Percentiles rank a stretch among this genome's conserved stretches.
Evolutionary conservation across 2,329 filamentous ascomycete species (phyloP).

Genomic region (Parasarocladium wereldwijsianum): DNA sequence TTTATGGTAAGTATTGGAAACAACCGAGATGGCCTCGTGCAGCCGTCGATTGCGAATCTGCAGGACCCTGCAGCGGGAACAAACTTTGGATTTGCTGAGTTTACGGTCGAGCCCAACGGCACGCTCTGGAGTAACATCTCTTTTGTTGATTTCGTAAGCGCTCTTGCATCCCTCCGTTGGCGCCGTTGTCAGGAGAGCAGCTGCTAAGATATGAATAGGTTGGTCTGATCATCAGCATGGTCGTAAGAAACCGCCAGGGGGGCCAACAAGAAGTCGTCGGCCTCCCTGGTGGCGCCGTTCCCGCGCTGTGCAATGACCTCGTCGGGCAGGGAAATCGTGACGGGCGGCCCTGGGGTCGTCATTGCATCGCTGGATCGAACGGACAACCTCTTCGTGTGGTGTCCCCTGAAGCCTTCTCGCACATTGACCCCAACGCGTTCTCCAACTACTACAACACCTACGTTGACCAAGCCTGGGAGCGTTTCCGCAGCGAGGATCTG

Average conservation of each 20-base stretch:
- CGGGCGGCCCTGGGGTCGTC: slow-evolving; percentile 25
- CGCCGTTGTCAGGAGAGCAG: no score
- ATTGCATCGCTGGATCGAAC: slow-evolving; percentile 24
- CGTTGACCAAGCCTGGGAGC: slow-evolving; percentile 29
- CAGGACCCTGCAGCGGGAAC: slow-evolving; percentile 25
- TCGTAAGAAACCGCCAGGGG: slow-evolving; percentile 21
- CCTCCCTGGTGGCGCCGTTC: slow-evolving; percentile 19
- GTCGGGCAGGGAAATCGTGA: slow-evolving; percentile 20
- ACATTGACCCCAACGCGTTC: slow-evolving; percentile 19
- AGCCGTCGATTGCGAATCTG: slow-evolving; percentile 30
- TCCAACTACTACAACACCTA: slow-evolving; percentile 28
- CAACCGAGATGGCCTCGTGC: slow-evolving; percentile 24
- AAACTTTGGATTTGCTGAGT: slow-evolving; percentile 35
- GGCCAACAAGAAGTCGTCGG: slow-evolving; percentile 23
- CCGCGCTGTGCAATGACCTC: slow-evolving; percentile 25
- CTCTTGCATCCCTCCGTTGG: no score
- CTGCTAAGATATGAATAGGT: no score
- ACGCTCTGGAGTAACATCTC: slow-evolving; percentile 32
- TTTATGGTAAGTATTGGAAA: slow-evolving; percentile 19
- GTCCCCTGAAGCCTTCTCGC: slow-evolving; percentile 26
- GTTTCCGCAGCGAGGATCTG: slow-evolving; percentile 22
- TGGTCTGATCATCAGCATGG: slow-evolving; percentile 34
- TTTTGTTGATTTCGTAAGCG: slow-evolving; percentile 39
- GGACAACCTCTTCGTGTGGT: slow-evolving; percentile 25
- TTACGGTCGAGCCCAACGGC: slow-evolving; percentile 24